phyloP scores from a whole-genome alignment of 805 yeast species.

The Wickerhamomyces xylosicus region DNA sequence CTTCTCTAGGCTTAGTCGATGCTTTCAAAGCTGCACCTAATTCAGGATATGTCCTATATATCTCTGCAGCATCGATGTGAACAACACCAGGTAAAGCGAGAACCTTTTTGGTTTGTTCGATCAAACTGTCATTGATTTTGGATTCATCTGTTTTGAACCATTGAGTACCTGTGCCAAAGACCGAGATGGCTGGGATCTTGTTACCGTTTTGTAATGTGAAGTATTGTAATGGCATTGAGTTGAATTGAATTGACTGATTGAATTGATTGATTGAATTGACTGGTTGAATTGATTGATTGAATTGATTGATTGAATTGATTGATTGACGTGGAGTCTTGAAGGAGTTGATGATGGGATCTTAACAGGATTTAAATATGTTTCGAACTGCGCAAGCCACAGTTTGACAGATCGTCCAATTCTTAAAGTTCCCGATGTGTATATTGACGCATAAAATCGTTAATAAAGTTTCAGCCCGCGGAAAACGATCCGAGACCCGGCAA shows the following conservation, averaged over 20 bases:
- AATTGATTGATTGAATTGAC: too few relatives aligned
- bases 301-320: too few relatives aligned
- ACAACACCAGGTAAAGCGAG: constrained; percentile 34
- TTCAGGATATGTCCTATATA: constrained; percentile 44
- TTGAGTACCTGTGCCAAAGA: constrained; percentile 50
- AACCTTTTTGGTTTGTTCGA: constrained; percentile 22
- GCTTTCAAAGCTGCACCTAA: constrained; percentile 35
- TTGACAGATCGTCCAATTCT: too few relatives aligned
- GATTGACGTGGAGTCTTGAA: too few relatives aligned
- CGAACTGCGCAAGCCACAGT: too few relatives aligned
- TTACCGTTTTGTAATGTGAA: constrained; percentile 25
- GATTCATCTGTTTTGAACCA: constrained; percentile 32
- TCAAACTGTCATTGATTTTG: constrained; percentile 21
- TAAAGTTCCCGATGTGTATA: too few relatives aligned
- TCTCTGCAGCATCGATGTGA: constrained; percentile 52
- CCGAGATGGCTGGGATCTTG: constrained; percentile 36
- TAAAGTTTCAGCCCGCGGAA: too few relatives aligned
- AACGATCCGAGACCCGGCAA: too few relatives aligned
- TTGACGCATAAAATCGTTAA: too few relatives aligned
- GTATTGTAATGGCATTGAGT: constrained; percentile 4
- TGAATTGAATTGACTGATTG: background rate
- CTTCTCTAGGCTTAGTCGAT: constrained; percentile 33
- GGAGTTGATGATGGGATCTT: too few relatives aligned
- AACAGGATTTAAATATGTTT: too few relatives aligned
- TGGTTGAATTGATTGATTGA: too few relatives aligned